phyloP scores from a whole-genome alignment of 179 eudicot species.

The Sideroxylon spinosum region DNA sequence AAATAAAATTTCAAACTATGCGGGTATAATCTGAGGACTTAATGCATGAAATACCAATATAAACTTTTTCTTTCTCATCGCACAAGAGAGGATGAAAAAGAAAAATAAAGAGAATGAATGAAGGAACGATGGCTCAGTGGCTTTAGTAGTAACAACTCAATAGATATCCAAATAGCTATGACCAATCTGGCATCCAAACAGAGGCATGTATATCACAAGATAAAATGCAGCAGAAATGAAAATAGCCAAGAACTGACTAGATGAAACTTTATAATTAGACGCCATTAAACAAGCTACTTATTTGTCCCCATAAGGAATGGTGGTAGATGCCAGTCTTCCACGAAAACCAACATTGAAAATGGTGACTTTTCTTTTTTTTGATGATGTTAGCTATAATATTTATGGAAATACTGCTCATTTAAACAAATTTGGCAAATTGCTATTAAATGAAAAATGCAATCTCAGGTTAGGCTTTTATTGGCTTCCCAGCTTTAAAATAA shows the following conservation, averaged over 20 bases:
- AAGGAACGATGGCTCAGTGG: background rate
- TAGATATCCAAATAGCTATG: background rate
- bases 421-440: no score
- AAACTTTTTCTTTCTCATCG: background rate
- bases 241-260: background rate
- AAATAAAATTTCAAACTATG: background rate
- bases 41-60: background rate
- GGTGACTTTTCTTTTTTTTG: background rate
- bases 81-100: background rate
- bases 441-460: no score
- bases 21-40: background rate
- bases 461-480: no score
- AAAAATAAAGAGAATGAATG: background rate
- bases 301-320: background rate
- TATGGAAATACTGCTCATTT: no score
- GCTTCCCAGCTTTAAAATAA: no score
- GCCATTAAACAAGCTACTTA: background rate
- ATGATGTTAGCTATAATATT: no score
- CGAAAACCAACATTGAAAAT: background rate
- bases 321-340: background rate
- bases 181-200: background rate
- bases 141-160: background rate
- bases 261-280: background rate
- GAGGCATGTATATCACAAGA: background rate
- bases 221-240: background rate